Evolutionary conservation across 2,329 filamentous ascomycete species (phyloP).

Genomic region (Alternaria ethzedia): DNA sequence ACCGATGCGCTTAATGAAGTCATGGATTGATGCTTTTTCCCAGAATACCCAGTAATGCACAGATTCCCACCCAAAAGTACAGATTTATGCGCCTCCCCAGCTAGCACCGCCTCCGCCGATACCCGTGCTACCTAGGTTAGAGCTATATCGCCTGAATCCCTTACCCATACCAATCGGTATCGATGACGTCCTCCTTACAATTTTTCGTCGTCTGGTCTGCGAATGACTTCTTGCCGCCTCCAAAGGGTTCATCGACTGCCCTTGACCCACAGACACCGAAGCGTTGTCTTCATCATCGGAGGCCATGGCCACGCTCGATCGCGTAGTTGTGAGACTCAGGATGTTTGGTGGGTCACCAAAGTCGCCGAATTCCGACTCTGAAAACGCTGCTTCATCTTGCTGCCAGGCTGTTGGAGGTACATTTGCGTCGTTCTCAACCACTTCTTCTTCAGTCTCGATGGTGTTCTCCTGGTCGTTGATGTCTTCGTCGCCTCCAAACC

Average conservation of each 20-base stretch:
- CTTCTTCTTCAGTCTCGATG: slow-evolving; percentile 23
- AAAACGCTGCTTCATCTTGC: slow-evolving; percentile 25
- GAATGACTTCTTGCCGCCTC: slow-evolving; percentile 31
- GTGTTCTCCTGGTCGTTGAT: slow-evolving; percentile 43
- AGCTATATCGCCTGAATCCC: slow-evolving; percentile 54
- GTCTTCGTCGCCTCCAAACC: slow-evolving; percentile 58
- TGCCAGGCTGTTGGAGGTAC: background rate
- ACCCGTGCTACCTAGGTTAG: slow-evolving; percentile 52
- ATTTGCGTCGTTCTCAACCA: background rate
- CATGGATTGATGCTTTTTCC: background rate
- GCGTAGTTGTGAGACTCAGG: slow-evolving; percentile 43
- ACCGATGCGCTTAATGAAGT: background rate
- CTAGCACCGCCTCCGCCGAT: slow-evolving; percentile 42
- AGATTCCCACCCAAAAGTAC: background rate
- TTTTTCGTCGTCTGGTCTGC: slow-evolving; percentile 41
- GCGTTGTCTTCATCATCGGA: slow-evolving; percentile 32
- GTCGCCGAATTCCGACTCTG: slow-evolving; percentile 50
- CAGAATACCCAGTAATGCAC: background rate
- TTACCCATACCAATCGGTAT: slow-evolving; percentile 55
- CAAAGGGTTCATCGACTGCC: slow-evolving; percentile 22
- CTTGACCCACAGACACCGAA: slow-evolving; percentile 9
- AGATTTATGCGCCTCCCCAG: slow-evolving; percentile 36
- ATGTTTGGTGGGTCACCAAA: slow-evolving; percentile 34
- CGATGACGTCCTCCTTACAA: slow-evolving; percentile 48
- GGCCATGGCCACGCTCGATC: slow-evolving; percentile 31